Evolutionary conservation across 225 moss, liverwort and hornwort species (phyloP).

Genomic region (Rhytidiadelphus loreus): DNA sequence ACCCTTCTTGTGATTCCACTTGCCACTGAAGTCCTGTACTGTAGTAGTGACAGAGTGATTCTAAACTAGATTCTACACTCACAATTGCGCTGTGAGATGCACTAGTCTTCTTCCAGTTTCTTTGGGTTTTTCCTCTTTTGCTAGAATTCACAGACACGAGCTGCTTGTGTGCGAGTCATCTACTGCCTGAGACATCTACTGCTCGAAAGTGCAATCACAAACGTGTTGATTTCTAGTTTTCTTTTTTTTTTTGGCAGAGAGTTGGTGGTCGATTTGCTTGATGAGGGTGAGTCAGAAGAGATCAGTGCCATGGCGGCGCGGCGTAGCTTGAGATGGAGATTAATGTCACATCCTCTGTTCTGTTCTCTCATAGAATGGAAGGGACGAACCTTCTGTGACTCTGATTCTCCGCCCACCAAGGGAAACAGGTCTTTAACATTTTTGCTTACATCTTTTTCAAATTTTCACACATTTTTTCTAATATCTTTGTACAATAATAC

Average conservation of each 20-base stretch:
- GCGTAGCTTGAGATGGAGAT: not conserved
- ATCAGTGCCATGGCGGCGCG: not conserved
- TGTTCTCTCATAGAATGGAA: not conserved
- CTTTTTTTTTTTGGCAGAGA: too few species aligned
- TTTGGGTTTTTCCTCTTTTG: not conserved
- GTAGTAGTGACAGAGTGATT: not conserved
- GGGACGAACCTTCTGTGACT: too few species aligned
- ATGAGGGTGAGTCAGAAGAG: not conserved
- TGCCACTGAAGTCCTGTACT: not conserved
- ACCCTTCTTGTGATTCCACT: not conserved
- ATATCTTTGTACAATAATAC: too few species aligned
- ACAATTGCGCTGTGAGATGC: not conserved
- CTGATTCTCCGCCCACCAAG: too few species aligned
- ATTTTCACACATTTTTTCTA: too few species aligned
- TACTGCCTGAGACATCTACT: not conserved
- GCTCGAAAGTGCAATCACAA: not conserved
- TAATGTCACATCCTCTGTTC: not conserved
- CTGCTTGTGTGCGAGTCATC: not conserved
- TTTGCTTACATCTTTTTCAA: too few species aligned
- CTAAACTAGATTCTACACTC: not conserved
- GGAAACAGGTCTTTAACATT: too few species aligned
- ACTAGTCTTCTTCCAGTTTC: not conserved
- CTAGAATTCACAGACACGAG: not conserved
- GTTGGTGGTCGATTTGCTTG: not conserved
- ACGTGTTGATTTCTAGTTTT: not conserved